Conservation (phyloP, 306 rosid genomes). For the Cucumis melo region DNA sequence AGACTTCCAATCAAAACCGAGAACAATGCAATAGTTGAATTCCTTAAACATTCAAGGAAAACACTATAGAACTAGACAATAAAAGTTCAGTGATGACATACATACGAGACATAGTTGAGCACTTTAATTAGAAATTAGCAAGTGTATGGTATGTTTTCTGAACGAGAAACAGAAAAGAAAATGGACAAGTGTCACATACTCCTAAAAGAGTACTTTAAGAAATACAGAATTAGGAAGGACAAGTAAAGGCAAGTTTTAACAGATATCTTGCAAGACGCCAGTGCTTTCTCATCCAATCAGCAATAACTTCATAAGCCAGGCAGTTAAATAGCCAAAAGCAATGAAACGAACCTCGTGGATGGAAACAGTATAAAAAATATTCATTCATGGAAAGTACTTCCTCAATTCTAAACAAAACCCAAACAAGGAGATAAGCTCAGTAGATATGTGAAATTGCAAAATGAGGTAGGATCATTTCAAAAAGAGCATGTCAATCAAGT, state of each 20-base stretch:
- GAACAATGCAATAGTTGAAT: neutral
- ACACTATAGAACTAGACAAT: neutral
- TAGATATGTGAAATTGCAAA: neutral
- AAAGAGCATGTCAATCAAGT: neutral
- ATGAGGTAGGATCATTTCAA: neutral
- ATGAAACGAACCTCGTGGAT: neutral
- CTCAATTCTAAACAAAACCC: neutral
- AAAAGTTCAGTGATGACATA: neutral
- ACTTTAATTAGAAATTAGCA: neutral
- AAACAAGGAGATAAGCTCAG: neutral
- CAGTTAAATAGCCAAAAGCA: neutral
- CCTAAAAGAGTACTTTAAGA: neutral
- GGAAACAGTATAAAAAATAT: no score
- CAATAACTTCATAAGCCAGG: neutral
- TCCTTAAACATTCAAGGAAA: neutral
- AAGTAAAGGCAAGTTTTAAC: neutral
- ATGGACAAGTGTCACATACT: neutral
- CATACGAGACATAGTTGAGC: neutral
- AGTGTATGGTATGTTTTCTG: neutral
- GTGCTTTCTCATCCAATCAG: neutral
- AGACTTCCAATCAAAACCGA: neutral
- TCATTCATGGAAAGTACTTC: neutral
- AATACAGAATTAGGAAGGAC: no score
- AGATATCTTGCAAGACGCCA: neutral
- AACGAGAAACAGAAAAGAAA: neutral